phyloP scores from a whole-genome alignment of 495 filamentous ascomycete genomes.

The Hypoxylon cercidicola region DNA sequence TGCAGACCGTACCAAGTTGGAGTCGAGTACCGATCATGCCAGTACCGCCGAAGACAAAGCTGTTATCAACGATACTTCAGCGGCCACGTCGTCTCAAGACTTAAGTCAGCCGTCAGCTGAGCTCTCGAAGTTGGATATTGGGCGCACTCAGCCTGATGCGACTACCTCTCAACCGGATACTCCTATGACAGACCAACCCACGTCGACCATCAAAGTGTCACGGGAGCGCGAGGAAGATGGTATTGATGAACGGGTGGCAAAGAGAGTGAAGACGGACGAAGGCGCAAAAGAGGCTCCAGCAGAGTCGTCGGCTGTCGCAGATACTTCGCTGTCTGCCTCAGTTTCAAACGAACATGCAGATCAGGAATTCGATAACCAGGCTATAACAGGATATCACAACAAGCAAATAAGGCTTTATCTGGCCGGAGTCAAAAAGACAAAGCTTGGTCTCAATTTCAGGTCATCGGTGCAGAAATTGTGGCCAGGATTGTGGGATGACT shows the following conservation, averaged over 20 bases:
- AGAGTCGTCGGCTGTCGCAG: slow-evolving; percentile 46
- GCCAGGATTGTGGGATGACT: slow-evolving; percentile 67
- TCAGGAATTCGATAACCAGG: slow-evolving; percentile 39
- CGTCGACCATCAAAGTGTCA: slow-evolving; percentile 62
- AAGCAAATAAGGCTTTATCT: slow-evolving; percentile 63
- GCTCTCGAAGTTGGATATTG: slow-evolving; percentile 48
- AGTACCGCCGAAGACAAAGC: slow-evolving; percentile 46
- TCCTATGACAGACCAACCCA: slow-evolving; percentile 49
- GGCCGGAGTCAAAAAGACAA: slow-evolving; percentile 81
- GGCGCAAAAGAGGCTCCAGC: slow-evolving; percentile 38
- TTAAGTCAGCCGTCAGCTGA: slow-evolving; percentile 32
- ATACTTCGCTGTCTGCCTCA: slow-evolving; percentile 3
- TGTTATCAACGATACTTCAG: slow-evolving; percentile 32
- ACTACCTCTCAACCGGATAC: slow-evolving; percentile 45
- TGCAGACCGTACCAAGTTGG: slow-evolving; percentile 17
- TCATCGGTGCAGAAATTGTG: slow-evolving; percentile 72
- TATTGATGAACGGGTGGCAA: slow-evolving; percentile 78
- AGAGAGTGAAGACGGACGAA: slow-evolving; percentile 75
- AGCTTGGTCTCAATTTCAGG: slow-evolving; percentile 75
- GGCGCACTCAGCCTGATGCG: slow-evolving; percentile 34
- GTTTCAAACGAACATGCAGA: slow-evolving; percentile 40
- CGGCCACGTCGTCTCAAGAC: slow-evolving; percentile 42
- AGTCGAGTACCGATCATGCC: slow-evolving; percentile 16
- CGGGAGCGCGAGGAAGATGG: slow-evolving; percentile 78
- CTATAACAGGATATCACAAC: slow-evolving; percentile 58